Conservation (phyloP, 1,284 basidiomycete species). For the Stereum hirsutum region DNA sequence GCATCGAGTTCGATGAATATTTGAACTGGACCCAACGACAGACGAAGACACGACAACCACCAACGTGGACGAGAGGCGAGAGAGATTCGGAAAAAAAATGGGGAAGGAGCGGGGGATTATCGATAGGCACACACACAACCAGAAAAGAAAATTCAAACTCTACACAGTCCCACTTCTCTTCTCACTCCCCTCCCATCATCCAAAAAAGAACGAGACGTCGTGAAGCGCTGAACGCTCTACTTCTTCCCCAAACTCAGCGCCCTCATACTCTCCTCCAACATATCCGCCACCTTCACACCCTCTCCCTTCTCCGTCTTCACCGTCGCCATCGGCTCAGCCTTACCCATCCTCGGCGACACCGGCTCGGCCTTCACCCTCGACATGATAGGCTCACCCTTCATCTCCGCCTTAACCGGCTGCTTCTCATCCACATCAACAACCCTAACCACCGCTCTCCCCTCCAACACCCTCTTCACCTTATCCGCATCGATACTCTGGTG, state of each 20-base stretch:
- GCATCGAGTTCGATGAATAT: too few relatives aligned
- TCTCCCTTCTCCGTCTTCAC: neutral
- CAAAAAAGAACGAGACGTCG: too few relatives aligned
- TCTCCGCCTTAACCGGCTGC: neutral
- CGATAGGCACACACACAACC: too few relatives aligned
- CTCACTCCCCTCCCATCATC: too few relatives aligned
- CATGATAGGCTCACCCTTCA: neutral
- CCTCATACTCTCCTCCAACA: conserved; percentile 57
- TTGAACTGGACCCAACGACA: too few relatives aligned
- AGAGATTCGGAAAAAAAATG: too few relatives aligned
- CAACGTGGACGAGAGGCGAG: too few relatives aligned
- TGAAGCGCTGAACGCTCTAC: too few relatives aligned
- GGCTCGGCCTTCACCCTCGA: neutral
- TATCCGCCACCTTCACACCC: conserved; percentile 21
- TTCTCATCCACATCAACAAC: conserved; percentile 62
- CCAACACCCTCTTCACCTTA: conserved; percentile 67
- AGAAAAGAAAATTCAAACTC: neutral
- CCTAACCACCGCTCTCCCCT: conserved; percentile 65
- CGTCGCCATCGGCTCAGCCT: conserved; percentile 15
- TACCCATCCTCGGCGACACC: neutral
- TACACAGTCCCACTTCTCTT: neutral
- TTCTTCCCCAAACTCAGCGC: conserved; percentile 50
- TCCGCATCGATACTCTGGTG: conserved; percentile 53
- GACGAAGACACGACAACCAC: too few relatives aligned
- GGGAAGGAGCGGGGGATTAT: too few relatives aligned